Base-by-base conservation (phyloP, 257 asterid genomes). In the Gentiana straminea region DNA sequence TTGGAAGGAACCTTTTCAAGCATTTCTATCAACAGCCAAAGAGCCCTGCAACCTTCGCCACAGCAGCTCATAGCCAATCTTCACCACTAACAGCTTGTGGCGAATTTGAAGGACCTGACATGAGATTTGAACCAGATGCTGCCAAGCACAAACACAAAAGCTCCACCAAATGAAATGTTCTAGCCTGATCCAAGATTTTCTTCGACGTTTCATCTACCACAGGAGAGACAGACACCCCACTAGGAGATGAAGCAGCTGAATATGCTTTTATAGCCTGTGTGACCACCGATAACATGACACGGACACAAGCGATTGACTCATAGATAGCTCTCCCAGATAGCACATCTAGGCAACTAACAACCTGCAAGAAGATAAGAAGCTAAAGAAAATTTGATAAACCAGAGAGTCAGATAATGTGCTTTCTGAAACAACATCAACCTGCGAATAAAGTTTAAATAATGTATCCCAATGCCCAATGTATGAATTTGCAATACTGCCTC, bases 1-100 rank as follows among this genome's bases (percentile, higher is more conserved):
- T 73, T 79, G 51, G 54, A 58, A 58, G 79, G 80, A 52, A 77
- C 81, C 70, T 77, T 72, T 65, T 88, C 99, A 68, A 73, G 75
- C 63, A 87, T 84, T 64, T 85, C 92, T 35, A 92, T 64, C 64
- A 92, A 85, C 54, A 79, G 82, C 97, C 94, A 85, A 71, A 75
- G 75, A 49, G 84, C 94, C 72, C 86, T 72, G 77, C 94, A 92
- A 60, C 89, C 89, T 79, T 92, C 99, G 70, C 86, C 99, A 71
- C 86, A 89, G 94, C 94, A 78, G 94, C 94, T 73, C 94, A 82
- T 75, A 85, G 62, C 75, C 86, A 74, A 60, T 89, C 87, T 78
- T 88, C 99, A 2, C 11, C 46, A 71, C 85, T 84, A 51, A 94
- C 94, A 78, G 93, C 94, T 73, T 90, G 84, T 75, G 83, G 62